A percentile compares a stretch with the other conserved stretches of the same genome.
phyloP scores from a whole-genome alignment of 768 basidiomycete genomes.

The Leccinum subgranulosum region DNA sequence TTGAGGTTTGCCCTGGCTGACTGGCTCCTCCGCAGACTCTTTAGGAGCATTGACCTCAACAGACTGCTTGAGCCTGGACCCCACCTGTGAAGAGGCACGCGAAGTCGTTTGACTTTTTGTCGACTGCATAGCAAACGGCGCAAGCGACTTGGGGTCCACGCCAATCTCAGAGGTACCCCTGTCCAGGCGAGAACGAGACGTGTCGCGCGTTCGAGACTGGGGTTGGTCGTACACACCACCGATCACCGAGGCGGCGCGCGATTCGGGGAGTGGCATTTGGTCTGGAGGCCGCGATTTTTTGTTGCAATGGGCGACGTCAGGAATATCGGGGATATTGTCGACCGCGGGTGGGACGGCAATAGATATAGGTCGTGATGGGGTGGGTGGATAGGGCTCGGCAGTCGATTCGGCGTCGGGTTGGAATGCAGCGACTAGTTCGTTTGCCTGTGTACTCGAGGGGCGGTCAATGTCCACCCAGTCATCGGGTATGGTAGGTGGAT shows the following conservation, averaged over 20 bases:
- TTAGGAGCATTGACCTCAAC: background rate
- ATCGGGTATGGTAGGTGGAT: conserved; percentile 22
- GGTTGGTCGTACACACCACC: conserved; percentile 26
- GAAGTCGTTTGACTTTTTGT: conserved; percentile 1
- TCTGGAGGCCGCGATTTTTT: conserved; percentile 13
- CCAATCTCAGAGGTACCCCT: conserved; percentile 27
- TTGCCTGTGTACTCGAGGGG: conserved; percentile 3
- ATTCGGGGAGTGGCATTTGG: conserved; percentile 24
- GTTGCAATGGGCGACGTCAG: conserved; percentile 13
- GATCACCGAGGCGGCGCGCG: conserved; percentile 31
- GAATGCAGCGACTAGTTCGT: conserved; percentile 5
- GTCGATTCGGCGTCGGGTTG: conserved; percentile 6
- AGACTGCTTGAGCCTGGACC: conserved; percentile 1
- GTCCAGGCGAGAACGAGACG: conserved; percentile 10
- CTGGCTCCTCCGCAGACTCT: background rate
- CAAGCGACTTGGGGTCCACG: conserved; percentile 4
- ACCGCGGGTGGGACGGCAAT: conserved; percentile 7
- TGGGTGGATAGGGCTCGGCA: background rate
- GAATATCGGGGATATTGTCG: conserved; percentile 13
- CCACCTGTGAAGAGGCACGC: conserved; percentile 2
- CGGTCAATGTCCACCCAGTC: conserved; percentile 29
- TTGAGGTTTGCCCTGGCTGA: background rate
- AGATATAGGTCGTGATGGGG: conserved; percentile 15
- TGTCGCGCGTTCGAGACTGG: conserved; percentile 15
- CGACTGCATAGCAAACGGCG: conserved; percentile 5